These are phyloP conservation scores for Chiua virens DNA, from an alignment of 768 basidiomycete species.

Conservation along the genomic window DNA sequence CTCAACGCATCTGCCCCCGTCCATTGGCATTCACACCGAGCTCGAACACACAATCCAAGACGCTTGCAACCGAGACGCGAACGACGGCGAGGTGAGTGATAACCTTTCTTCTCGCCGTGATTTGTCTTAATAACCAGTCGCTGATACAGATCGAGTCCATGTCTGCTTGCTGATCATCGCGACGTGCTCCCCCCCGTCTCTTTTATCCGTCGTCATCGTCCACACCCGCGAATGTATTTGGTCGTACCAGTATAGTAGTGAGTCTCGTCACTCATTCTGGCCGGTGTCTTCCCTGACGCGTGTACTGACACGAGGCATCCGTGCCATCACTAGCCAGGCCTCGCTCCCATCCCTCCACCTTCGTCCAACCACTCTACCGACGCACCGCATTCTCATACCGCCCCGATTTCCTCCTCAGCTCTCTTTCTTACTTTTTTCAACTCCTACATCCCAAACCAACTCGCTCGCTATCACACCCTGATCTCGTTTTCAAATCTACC, in stretches of 20 bases:
- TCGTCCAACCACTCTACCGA: conserved; percentile 14
- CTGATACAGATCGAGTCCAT: no score
- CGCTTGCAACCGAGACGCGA: no score
- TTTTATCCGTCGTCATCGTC: conserved; percentile 8
- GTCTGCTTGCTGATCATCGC: not conserved
- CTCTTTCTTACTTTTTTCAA: not conserved
- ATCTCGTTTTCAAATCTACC: not conserved
- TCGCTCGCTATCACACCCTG: not conserved
- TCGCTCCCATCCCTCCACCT: conserved; percentile 21
- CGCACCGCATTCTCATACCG: conserved; percentile 14
- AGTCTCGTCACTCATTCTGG: not conserved
- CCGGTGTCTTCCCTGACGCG: conserved; percentile 38
- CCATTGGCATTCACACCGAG: no score
- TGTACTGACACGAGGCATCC: conserved; percentile 57
- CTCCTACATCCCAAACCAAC: no score
- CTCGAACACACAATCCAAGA: no score
- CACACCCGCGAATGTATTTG: conserved; percentile 13
- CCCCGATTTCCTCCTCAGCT: conserved; percentile 7
- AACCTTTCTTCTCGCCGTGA: no score
- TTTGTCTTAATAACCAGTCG: no score
- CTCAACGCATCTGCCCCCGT: not conserved
- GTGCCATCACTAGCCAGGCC: conserved; percentile 38
- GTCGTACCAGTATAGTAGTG: conserved; percentile 16
- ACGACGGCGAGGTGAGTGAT: no score
- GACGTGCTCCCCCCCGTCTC: not conserved